Base-by-base conservation (phyloP, 495 filamentous ascomycete species). In the Penicillium pancosmium region DNA sequence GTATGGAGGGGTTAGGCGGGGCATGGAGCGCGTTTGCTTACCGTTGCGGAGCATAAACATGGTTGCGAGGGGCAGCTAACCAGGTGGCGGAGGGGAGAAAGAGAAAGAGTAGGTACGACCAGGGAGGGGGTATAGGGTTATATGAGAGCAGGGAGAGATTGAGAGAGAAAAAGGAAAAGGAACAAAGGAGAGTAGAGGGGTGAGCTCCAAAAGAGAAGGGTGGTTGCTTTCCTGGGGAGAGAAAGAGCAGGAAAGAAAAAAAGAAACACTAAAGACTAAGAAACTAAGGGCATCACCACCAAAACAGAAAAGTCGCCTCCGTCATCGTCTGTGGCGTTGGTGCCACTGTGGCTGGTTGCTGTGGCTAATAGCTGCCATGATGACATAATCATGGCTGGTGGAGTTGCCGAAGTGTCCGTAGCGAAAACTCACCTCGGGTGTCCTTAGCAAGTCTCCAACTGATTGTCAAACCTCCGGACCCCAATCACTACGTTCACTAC, bases 11-110 rank as follows among this genome's bases (percentile, higher is more conserved):
- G 70, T 64, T 69, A 64, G 59, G 70, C 62, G 70, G 67, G 66
- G 70, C 63, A 71, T 52, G 54, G 58, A 23, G 56, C 60, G 56
- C 52, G 40, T 60, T 64, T 59, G 67, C 80, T 72, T 77, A 83
- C 83, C 85, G 70, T 88, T 89, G 62, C 87, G 78, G 70, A 90
- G 83, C 82, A 90, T 86, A 79, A 89, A 89, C 87, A 90, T 90
- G 69, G 71, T 70, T 68, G 72, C 65, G 68, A 73, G 59, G 68
- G 70, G 65, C 66, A 64, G 68, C 66, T 60, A 62, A 65, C 61
- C 55, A 68, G 63, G 56, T 48, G 33, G 52, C 7, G 16, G 15
- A 38, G n/a, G 27, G 46, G 21, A 50, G 47, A 34, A 50, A 13
- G 35, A 59, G 55, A n/a, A n/a, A 18, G 13, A 60, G 18, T 9